These are phyloP conservation scores for Lycium barbarum DNA, from an alignment of 257 asterid species.

Conservation along the genomic window DNA sequence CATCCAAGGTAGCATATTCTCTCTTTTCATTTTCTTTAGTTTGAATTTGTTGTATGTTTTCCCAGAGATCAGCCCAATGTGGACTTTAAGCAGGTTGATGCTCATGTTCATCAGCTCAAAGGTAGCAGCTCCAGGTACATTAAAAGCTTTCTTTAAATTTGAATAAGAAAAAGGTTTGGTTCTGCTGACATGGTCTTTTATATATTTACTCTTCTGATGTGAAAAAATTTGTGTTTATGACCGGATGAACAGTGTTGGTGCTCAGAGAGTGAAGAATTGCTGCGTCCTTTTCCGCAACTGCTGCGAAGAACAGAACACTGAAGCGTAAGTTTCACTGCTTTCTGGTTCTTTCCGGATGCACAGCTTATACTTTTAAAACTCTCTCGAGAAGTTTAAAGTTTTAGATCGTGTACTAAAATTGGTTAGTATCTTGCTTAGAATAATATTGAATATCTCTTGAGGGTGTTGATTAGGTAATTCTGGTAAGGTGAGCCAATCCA, in stretches of 20 bases:
- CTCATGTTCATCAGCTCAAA: constrained; percentile 84
- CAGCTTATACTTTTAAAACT: not conserved
- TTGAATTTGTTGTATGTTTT: not conserved
- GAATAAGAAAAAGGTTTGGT: not conserved
- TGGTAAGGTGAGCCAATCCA: not conserved
- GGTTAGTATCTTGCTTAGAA: not conserved
- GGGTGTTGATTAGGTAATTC: not conserved
- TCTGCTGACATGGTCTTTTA: not conserved
- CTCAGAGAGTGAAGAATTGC: constrained; percentile 70
- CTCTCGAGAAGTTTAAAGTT: constrained; percentile 10
- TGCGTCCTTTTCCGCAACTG: constrained; percentile 68
- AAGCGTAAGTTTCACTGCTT: constrained; percentile 52
- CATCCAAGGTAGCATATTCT: not conserved
- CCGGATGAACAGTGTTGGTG: constrained; percentile 70
- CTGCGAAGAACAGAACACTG: constrained; percentile 64
- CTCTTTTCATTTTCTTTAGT: not conserved
- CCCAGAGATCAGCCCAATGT: constrained; percentile 66
- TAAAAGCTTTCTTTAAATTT: not conserved
- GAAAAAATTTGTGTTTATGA: not conserved
- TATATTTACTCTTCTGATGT: not conserved
- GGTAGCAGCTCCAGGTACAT: constrained; percentile 94
- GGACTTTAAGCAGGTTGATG: constrained; percentile 81
- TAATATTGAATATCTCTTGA: not conserved
- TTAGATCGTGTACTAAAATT: not conserved
- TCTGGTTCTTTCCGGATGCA: not conserved